Evolutionary conservation across 768 basidiomycete genomes (phyloP).

Genomic region (Lactifluus echinatus): DNA sequence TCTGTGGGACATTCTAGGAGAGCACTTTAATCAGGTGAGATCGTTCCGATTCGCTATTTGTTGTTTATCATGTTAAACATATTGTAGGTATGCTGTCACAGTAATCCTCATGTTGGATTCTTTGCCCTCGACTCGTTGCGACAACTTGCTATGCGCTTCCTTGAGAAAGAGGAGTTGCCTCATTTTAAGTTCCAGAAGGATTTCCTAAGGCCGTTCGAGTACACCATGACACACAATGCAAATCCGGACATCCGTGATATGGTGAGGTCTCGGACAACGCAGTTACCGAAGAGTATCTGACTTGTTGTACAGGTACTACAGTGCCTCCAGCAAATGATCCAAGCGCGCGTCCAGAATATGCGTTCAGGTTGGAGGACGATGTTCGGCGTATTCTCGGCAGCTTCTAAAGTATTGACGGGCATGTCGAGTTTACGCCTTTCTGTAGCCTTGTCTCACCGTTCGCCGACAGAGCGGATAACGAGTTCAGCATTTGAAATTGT

Average conservation of each 20-base stretch:
- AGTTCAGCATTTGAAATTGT: conserved; percentile 96
- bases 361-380: conserved; percentile 99
- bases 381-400: conserved; percentile 97
- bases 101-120: conserved; percentile 91
- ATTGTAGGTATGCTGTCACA: conserved; percentile 91
- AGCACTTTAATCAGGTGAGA: conserved; percentile 93
- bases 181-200: conserved; percentile 99
- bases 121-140: conserved; percentile 95
- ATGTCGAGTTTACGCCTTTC: conserved; percentile 17
- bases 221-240: conserved; percentile 94
- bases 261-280: conserved; percentile 36
- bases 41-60: not conserved
- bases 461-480: conserved; percentile 70
- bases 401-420: conserved; percentile 89
- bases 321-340: conserved; percentile 98
- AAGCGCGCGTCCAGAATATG: conserved; percentile 88
- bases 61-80: conserved; percentile 5
- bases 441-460: not conserved
- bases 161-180: conserved; percentile 95
- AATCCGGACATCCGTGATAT: conserved; percentile 96
- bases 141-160: conserved; percentile 95
- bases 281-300: not conserved
- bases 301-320: conserved; percentile 66
- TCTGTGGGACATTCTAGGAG: conserved; percentile 95
- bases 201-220: conserved; percentile 95